Percentiles rank a stretch among this genome's conserved stretches.
phyloP scores from a whole-genome alignment of 1,139 yeast genomes.

The Blastobotrys capitulatus region DNA sequence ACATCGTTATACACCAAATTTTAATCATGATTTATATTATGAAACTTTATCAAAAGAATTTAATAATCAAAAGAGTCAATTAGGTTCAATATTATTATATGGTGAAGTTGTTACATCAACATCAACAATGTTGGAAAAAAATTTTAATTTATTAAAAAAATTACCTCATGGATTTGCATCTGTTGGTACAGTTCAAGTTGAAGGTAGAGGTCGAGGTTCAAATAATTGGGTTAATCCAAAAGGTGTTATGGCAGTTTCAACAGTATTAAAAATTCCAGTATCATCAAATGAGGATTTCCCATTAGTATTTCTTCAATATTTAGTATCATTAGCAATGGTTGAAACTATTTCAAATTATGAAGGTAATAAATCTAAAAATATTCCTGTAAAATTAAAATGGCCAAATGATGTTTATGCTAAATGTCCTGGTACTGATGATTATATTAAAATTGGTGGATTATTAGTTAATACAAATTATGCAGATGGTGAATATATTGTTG shows the following conservation, averaged over 20 bases:
- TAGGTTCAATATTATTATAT: conserved; percentile 65
- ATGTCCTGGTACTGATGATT: conserved; percentile 49
- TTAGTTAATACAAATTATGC: conserved; percentile 73
- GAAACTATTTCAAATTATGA: conserved; percentile 62
- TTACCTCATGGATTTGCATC: conserved; percentile 69
- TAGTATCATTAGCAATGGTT: conserved; percentile 76
- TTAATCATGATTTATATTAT: conserved; percentile 58
- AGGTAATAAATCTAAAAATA: conserved; percentile 59
- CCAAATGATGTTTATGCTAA: conserved; percentile 87
- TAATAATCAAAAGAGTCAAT: conserved; percentile 29
- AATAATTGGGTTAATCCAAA: conserved; percentile 93
- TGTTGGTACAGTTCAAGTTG: conserved; percentile 78
- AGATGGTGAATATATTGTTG: conserved; percentile 47
- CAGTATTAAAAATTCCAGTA: conserved; percentile 56
- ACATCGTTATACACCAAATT: conserved; percentile 57
- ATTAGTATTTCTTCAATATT: conserved; percentile 79
- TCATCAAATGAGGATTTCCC: conserved; percentile 27
- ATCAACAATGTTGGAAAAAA: conserved; percentile 67
- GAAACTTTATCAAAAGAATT: conserved; percentile 37
- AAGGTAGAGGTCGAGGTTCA: conserved; percentile 93
- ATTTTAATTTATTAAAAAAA: conserved; percentile 49
- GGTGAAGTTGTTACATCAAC: conserved; percentile 93
- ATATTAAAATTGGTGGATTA: conserved; percentile 78
- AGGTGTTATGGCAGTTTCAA: conserved; percentile 84
- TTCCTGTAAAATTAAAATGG: conserved; percentile 89